phyloP scores from a whole-genome alignment of 345 rosid species.

The Ceriops zippeliana region DNA sequence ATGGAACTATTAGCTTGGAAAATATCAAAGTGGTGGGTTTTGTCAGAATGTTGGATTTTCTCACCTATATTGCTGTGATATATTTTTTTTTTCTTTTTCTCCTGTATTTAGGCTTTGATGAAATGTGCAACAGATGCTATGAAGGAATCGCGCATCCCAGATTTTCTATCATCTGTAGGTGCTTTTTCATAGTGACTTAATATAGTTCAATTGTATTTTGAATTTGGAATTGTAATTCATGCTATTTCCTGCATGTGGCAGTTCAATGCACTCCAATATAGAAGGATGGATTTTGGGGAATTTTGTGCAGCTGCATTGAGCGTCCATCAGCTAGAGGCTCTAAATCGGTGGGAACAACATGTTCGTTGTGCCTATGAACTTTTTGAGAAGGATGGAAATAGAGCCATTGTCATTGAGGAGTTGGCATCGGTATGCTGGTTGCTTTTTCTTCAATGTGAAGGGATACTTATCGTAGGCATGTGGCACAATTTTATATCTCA shows the following conservation, averaged over 20 bases:
- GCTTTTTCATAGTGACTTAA: neutral
- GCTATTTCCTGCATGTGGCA: slow-evolving; percentile 23
- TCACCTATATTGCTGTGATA: slow-evolving; percentile 5
- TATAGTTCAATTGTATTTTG: neutral
- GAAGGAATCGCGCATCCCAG: slow-evolving; percentile 88
- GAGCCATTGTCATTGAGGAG: slow-evolving; percentile 82
- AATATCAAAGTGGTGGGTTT: slow-evolving; percentile 58
- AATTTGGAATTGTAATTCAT: neutral
- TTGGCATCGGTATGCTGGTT: slow-evolving; percentile 69
- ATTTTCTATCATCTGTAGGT: slow-evolving; percentile 76
- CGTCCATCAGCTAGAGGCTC: slow-evolving; percentile 88
- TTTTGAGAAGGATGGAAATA: slow-evolving; percentile 92
- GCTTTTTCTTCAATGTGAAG: neutral
- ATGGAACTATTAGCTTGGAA: slow-evolving; percentile 63
- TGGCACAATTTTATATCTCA: too few relatives aligned
- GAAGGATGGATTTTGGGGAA: slow-evolving; percentile 90
- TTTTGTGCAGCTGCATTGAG: slow-evolving; percentile 89
- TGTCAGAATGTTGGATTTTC: neutral
- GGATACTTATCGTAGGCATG: neutral
- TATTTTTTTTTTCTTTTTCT: neutral
- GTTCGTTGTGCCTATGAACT: slow-evolving; percentile 84
- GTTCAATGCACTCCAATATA: slow-evolving; percentile 82
- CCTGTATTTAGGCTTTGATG: slow-evolving; percentile 68
- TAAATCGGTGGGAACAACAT: slow-evolving; percentile 88
- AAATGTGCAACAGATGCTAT: slow-evolving; percentile 84